Conservation (phyloP, 352 stramenopile genomes). For the Phytopythium ostracodes region DNA sequence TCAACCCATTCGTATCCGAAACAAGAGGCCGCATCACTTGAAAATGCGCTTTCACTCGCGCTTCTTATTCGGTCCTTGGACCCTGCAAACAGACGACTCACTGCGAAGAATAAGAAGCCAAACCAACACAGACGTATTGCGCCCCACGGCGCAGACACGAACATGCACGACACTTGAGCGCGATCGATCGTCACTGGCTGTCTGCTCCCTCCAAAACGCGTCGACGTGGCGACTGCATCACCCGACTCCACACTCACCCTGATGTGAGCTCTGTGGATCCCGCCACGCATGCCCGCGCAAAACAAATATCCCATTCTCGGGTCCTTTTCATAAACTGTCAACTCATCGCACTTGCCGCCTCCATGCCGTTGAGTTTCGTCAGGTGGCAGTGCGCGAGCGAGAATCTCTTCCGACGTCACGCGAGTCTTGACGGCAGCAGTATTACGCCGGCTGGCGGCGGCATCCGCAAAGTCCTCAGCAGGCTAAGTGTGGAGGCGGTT, state of each 20-base stretch:
- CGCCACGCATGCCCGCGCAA: neutral
- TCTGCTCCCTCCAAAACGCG: neutral
- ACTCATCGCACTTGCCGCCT: neutral
- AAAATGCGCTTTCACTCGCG: neutral
- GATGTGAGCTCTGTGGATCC: constrained; percentile 1
- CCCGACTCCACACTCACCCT: neutral
- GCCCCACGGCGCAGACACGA: neutral
- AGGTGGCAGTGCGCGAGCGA: neutral
- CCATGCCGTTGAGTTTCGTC: neutral
- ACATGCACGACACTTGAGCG: neutral
- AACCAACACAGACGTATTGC: neutral
- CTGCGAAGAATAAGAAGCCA: neutral
- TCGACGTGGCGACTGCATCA: constrained; percentile 5
- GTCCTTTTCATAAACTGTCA: neutral
- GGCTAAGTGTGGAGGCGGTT: constrained; percentile 31
- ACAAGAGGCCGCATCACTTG: neutral
- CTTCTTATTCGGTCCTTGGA: neutral
- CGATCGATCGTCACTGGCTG: neutral
- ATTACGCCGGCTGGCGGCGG: neutral
- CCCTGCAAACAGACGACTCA: neutral
- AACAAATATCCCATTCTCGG: neutral
- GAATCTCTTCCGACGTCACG: neutral
- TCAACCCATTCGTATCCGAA: neutral
- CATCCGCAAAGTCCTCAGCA: neutral
- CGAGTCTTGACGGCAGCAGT: neutral